phyloP scores from a whole-genome alignment of 345 rosid species.

The Hibiscus mutabilis region DNA sequence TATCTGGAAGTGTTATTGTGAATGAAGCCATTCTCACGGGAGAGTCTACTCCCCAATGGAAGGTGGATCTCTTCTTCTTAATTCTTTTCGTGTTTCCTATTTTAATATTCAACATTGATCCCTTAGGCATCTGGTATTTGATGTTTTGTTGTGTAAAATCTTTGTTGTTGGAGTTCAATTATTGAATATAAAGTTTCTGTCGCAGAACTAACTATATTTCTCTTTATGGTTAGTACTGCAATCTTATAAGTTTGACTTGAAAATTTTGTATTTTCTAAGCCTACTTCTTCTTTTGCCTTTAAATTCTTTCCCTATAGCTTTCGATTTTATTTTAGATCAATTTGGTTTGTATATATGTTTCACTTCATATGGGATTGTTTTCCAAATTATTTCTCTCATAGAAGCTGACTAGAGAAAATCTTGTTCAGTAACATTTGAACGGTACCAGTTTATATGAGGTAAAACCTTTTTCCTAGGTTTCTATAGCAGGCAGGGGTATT shows the following conservation, averaged over 20 bases:
- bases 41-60: conserved; percentile 99
- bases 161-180: background rate
- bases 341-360: background rate
- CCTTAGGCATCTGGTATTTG: background rate
- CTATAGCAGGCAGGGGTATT: conserved; percentile 49
- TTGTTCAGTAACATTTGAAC: background rate
- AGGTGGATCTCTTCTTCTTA: conserved; percentile 50
- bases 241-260: background rate
- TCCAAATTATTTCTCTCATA: background rate
- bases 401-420: background rate
- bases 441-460: background rate
- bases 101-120: background rate
- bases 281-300: background rate
- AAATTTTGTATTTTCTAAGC: background rate
- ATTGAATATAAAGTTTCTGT: background rate
- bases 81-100: background rate
- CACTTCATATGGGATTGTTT: background rate
- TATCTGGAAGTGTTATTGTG: conserved; percentile 93
- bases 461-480: conserved; percentile 46
- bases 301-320: background rate
- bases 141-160: background rate
- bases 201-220: background rate
- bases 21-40: conserved; percentile 99
- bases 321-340: conserved; percentile 1
- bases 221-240: background rate